Conservation (phyloP, 164 flowering plant species). For the Magnolia sinica region DNA sequence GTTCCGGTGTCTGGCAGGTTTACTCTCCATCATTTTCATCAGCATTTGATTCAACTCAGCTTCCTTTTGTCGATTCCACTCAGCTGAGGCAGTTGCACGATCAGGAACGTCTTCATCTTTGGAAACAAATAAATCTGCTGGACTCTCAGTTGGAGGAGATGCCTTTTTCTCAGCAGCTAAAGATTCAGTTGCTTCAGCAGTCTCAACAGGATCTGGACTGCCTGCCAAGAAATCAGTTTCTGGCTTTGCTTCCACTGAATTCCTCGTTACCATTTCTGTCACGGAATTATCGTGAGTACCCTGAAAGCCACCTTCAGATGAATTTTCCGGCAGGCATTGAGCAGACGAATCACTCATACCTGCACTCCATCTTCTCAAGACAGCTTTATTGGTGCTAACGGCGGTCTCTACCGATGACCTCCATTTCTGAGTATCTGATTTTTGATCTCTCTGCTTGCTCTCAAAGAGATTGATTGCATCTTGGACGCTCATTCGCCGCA, state of each 20-base stretch:
- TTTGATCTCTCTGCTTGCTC: constrained; percentile 70
- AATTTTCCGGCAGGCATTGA: constrained; percentile 30
- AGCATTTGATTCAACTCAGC: constrained; percentile 72
- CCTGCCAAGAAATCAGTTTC: constrained; percentile 22
- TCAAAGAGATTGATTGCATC: constrained; percentile 88
- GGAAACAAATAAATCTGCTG: constrained; percentile 18
- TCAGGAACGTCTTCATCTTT: constrained; percentile 32
- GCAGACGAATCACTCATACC: constrained; percentile 55
- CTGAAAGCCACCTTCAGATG: constrained; percentile 26
- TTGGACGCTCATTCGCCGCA: constrained; percentile 71
- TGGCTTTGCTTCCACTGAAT: constrained; percentile 25
- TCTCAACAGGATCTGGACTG: constrained; percentile 17
- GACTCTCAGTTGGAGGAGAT: constrained; percentile 11
- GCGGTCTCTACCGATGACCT: constrained; percentile 34
- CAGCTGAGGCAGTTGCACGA: constrained; percentile 38
- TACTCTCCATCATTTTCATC: constrained; percentile 54
- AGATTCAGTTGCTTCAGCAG: constrained; percentile 23
- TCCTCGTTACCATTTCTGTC: constrained; percentile 14
- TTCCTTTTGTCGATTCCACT: constrained; percentile 77
- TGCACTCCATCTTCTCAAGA: constrained; percentile 88
- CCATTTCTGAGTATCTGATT: constrained; percentile 38
- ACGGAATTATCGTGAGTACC: constrained; percentile 17
- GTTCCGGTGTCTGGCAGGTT: constrained; percentile 33
- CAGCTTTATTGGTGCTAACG: constrained; percentile 46
- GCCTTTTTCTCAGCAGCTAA: constrained; percentile 10